These are phyloP conservation scores for Closterium sp. DNA, from an alignment of 139 green algal genomes.

Conservation along the genomic window DNA sequence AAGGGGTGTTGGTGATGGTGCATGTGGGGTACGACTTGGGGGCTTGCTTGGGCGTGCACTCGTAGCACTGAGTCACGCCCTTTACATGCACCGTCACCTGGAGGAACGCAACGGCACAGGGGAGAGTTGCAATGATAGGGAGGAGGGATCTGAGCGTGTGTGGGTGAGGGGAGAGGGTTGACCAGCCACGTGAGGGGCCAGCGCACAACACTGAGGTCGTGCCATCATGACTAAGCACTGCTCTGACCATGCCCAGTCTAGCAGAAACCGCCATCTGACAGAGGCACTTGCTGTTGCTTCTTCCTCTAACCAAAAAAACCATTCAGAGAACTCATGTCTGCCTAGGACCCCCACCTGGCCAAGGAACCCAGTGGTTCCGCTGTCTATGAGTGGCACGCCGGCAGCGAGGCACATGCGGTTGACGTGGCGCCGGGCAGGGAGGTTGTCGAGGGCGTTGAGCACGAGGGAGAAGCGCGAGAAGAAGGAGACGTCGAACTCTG, in stretches of 20 bases:
- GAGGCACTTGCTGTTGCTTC: no score
- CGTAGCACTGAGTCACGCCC: slow-evolving; percentile 85
- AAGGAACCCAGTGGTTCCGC: slow-evolving; percentile 82
- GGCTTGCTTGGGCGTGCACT: slow-evolving; percentile 82
- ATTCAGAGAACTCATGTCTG: no score
- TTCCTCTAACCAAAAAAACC: no score
- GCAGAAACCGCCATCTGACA: no score
- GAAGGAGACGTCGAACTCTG: slow-evolving; percentile 79
- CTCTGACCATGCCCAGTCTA: no score
- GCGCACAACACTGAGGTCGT: no score
- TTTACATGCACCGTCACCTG: slow-evolving; percentile 90
- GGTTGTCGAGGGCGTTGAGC: slow-evolving; percentile 98
- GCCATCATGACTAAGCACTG: no score
- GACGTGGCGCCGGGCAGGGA: slow-evolving; percentile 87
- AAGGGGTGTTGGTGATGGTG: slow-evolving; percentile 97
- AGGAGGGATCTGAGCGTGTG: neutral
- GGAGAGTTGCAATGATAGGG: no score
- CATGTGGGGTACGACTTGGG: slow-evolving; percentile 95
- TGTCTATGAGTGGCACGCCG: slow-evolving; percentile 86
- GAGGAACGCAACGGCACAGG: neutral
- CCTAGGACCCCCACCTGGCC: slow-evolving; percentile 50
- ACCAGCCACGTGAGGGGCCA: no score
- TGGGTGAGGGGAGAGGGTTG: neutral
- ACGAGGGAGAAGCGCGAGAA: slow-evolving; percentile 88
- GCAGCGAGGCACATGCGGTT: slow-evolving; percentile 90